Base-by-base conservation (phyloP, 202 grass and related monocot species). In the Dendrocalamus latiflorus region DNA sequence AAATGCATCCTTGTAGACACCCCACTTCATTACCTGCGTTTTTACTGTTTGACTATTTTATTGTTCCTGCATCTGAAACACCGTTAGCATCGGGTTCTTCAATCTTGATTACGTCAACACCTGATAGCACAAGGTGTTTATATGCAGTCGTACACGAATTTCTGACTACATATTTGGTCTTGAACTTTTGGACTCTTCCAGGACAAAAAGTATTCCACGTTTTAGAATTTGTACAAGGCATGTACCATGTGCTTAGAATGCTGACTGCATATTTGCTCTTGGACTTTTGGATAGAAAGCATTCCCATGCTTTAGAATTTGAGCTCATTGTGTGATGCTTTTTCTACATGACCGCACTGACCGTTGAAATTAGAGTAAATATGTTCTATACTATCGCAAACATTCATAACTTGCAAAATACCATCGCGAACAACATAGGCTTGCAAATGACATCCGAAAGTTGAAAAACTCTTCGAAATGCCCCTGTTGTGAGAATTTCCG, bases 231-330 rank as follows among this genome's bases (percentile, higher is more conserved):
- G 13, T 45, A 33, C 55, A 75, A 79, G 50, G 41, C 61, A 51
- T 80, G 79, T 50, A 25, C 13, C 79, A 83, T 79, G 68, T 87
- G 75, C 53, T 68, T 79, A 55, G 88, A 83, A 82, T 56, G 70
- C 4, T 86, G 88, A 86, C 88, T 74, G 39, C 55, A 62, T 56
- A 70, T 62, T 30, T 59, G 7, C 21, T 53, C 8, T 47, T 47
- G 53, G 62, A 61, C 42, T 74, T 86, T 58, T 89, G 39, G 49
- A 83, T 53, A 62, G 14, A 87, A 82, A 33, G 55, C 44, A 53
- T 50, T 42, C 51, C 54, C 62, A 75, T 83, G 44, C 79, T 58
- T 83, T 69, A 53, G 36, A 86, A 82, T 60, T 72, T 73, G 18
- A 73, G 38, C 26, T 85, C 51, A 57, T 51, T 22, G 21, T 68